Evolutionary conservation across 1,284 basidiomycete species (phyloP).

Genomic region (Apiotrichum mycotoxinovorans): DNA sequence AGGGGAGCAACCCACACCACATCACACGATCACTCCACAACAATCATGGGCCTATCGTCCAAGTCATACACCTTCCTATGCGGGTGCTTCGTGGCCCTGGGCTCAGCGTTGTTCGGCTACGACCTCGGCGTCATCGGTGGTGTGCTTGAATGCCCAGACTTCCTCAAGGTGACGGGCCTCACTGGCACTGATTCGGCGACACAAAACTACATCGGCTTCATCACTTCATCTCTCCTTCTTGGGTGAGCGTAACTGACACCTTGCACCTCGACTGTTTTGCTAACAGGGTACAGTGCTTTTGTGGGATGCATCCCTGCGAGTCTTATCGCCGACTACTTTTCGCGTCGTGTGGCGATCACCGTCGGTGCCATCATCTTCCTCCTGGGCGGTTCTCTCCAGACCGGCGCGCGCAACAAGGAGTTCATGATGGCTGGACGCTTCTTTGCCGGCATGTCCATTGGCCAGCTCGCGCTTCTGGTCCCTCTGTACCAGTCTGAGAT

Average conservation of each 20-base stretch:
- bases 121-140: constrained; percentile 53
- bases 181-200: constrained; percentile 34
- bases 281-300: constrained; percentile 22
- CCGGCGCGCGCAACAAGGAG: constrained; percentile 54
- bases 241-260: constrained; percentile 23
- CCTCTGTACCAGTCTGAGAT: constrained; percentile 59
- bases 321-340: constrained; percentile 43
- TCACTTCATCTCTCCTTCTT: constrained; percentile 48
- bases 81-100: constrained; percentile 57
- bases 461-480: constrained; percentile 56
- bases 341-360: constrained; percentile 47
- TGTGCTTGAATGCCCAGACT: constrained; percentile 51
- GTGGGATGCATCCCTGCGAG: constrained; percentile 46
- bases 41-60: constrained; percentile 40
- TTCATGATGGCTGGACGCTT: constrained; percentile 64
- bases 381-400: constrained; percentile 55
- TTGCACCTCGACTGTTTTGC: neutral
- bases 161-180: constrained; percentile 34
- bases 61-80: constrained; percentile 60
- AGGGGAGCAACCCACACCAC: too few species aligned
- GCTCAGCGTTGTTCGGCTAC: constrained; percentile 47
- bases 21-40: too few species aligned
- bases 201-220: constrained; percentile 51
- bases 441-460: constrained; percentile 57
- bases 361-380: constrained; percentile 52